Conservation (phyloP, 2,329 filamentous ascomycete species). For the Penicillium sp. region DNA sequence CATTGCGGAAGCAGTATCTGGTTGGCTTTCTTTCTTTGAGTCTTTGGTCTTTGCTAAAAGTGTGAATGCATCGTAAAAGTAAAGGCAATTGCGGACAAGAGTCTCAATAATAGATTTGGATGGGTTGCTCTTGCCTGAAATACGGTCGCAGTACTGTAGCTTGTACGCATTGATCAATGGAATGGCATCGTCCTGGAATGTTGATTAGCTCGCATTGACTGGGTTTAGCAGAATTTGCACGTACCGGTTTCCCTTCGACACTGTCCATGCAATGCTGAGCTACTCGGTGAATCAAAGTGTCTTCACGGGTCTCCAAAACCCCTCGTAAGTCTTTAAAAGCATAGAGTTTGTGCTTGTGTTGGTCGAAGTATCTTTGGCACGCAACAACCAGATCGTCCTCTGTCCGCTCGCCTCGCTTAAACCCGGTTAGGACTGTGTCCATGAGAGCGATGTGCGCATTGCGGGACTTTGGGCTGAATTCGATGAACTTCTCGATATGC, state of each 20-base stretch:
- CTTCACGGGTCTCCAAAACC: slow-evolving; percentile 32
- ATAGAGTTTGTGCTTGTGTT: slow-evolving; percentile 44
- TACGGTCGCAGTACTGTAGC: slow-evolving; percentile 41
- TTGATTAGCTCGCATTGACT: slow-evolving; percentile 5
- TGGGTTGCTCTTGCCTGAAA: slow-evolving; percentile 31
- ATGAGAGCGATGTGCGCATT: slow-evolving; percentile 43
- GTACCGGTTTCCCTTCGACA: slow-evolving; percentile 24
- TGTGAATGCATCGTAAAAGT: slow-evolving; percentile 29
- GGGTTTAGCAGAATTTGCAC: slow-evolving; percentile 2
- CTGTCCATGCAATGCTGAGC: slow-evolving; percentile 10
- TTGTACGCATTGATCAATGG: slow-evolving; percentile 45
- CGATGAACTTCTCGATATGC: slow-evolving; percentile 37
- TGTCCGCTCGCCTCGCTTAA: slow-evolving; percentile 26
- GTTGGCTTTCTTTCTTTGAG: not conserved
- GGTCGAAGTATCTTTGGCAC: slow-evolving; percentile 43
- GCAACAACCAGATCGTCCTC: slow-evolving; percentile 35
- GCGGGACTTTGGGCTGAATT: slow-evolving; percentile 38
- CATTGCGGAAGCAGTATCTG: slow-evolving; percentile 33
- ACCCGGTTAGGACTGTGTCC: slow-evolving; percentile 29
- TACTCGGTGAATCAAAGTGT: slow-evolving; percentile 14
- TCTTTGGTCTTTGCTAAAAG: slow-evolving; percentile 21
- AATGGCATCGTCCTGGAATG: slow-evolving; percentile 24
- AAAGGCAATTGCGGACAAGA: slow-evolving; percentile 41
- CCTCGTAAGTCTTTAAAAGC: slow-evolving; percentile 46
- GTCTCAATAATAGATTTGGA: slow-evolving; percentile 32